A percentile compares a stretch with the other conserved stretches of the same genome.
These are phyloP conservation scores for Solanum okadae DNA, from an alignment of 257 asterid genomes.

Conservation along the genomic window DNA sequence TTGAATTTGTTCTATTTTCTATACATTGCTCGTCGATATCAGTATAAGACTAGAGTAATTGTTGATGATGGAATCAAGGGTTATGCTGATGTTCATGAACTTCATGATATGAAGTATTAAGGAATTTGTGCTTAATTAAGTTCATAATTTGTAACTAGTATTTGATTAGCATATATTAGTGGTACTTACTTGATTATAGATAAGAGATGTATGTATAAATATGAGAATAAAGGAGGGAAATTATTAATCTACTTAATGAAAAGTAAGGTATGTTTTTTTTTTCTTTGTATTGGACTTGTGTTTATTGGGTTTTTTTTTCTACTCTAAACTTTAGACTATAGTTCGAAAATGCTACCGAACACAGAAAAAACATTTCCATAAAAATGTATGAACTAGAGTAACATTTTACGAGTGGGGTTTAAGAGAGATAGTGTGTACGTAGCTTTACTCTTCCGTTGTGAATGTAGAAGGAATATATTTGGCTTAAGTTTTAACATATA, in stretches of 20 bases:
- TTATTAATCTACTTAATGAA: background rate
- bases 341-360: background rate
- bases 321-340: no score
- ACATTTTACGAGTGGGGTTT: background rate
- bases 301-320: background rate
- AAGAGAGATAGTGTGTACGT: no score
- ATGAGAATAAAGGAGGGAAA: background rate
- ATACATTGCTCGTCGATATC: slow-evolving; percentile 40
- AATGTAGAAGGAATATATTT: background rate
- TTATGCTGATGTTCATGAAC: slow-evolving; percentile 29
- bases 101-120: slow-evolving; percentile 17
- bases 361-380: background rate
- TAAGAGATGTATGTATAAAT: background rate
- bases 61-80: slow-evolving; percentile 16
- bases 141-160: background rate
- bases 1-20: slow-evolving; percentile 50
- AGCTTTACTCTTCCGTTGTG: background rate
- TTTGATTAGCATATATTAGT: background rate
- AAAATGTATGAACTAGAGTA: no score
- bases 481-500: background rate
- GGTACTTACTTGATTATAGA: background rate
- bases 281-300: background rate
- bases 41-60: slow-evolving; percentile 38
- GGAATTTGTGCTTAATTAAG: background rate
- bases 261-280: background rate